phyloP scores from a whole-genome alignment of 2,329 filamentous ascomycete genomes.

The Macrophomina pseudophaseolina region DNA sequence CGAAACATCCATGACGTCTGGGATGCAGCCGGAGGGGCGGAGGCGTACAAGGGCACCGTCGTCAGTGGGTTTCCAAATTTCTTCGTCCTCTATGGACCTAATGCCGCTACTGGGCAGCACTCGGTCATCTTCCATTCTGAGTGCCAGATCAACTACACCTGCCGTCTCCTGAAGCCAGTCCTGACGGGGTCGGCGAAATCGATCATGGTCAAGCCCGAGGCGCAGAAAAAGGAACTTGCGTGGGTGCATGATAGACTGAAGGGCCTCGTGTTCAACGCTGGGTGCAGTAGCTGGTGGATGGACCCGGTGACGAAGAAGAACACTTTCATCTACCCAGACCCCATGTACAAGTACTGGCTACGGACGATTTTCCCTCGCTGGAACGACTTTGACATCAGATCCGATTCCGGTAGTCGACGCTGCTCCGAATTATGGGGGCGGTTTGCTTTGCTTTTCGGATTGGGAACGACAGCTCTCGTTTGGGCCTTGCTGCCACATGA shows the following conservation, averaged over 20 bases:
- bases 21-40: not conserved
- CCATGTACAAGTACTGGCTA: not conserved
- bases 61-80: constrained; percentile 44
- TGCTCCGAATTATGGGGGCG: too few species aligned
- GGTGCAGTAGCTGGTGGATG: not conserved
- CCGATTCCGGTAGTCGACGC: too few species aligned
- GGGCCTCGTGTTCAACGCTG: not conserved
- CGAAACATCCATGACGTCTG: not conserved
- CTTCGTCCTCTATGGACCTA: constrained; percentile 53
- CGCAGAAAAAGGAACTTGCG: not conserved
- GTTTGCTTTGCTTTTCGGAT: too few species aligned
- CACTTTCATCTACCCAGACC: not conserved
- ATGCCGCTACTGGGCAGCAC: constrained; percentile 56
- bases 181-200: constrained; percentile 31
- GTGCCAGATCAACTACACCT: constrained; percentile 58
- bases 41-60: not conserved
- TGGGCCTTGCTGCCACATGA: too few species aligned
- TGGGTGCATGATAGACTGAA: not conserved
- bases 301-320: not conserved
- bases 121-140: constrained; percentile 58
- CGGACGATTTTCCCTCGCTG: not conserved
- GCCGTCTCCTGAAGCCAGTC: constrained; percentile 51
- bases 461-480: too few species aligned
- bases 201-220: not conserved
- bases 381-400: not conserved